Evolutionary conservation across 768 basidiomycete genomes (phyloP), one percentile per base, ranked within the genome.

Genomic region (Trametes sanguinea): DNA sequence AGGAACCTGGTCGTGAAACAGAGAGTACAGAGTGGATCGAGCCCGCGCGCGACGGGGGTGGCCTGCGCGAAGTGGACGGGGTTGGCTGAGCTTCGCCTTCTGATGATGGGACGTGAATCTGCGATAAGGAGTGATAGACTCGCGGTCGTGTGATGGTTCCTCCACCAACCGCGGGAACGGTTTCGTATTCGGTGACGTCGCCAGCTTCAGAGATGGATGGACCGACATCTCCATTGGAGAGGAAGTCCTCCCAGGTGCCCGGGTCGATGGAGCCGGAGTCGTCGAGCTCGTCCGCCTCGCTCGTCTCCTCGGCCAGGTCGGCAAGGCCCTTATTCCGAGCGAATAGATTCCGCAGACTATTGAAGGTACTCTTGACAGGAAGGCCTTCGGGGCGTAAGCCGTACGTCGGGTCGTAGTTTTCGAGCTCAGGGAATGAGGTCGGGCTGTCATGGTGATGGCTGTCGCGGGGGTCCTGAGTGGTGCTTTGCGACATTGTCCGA

Each of bases 391-490:
- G 94, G 29, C 96, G 88, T 11, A 98, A 78, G 14, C 96, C 96
- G 70, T 99, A 98, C 0, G 96, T 98, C 0, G 95, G 96, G 69
- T 98, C 96, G 73, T 92, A 97, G 63, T 91, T 87, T 75, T 97
- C 95, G 35, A 94, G 78, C 37, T 85, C 84, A 17, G 84, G 83
- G 57, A 85, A 83, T 13, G 71, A 66, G 27, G 73, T 65, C 1
- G 68, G 68, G 13, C 68, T 68, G 7, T 74, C 69, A 4, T 58
- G 53, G 27, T 54, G 69, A 22, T 17, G 67, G 32, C 14, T 63
- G 66, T 79, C 5, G 76, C 74, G 57, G 74, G 71, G 54, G 76
- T 64, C 50, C 67, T 63, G 44, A 64, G 59, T 55, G 39, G 42
- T 14, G 40, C 29, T 45, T 17, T 56, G 63, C 35, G 58, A 64